Conservation (phyloP, 176 grass and related monocot genomes). For the Carex parvula region DNA sequence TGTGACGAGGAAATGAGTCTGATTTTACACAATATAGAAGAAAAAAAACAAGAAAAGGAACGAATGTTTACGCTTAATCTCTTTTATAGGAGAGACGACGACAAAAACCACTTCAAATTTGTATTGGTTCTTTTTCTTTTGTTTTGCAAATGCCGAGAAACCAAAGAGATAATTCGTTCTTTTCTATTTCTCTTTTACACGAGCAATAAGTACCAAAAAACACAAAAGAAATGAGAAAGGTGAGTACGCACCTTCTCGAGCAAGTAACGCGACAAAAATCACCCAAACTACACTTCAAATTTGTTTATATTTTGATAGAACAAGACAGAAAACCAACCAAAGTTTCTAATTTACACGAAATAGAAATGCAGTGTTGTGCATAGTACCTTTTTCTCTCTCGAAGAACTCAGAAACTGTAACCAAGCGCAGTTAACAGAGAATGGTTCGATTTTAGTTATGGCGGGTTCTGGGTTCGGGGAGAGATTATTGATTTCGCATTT, state of each 20-base stretch:
- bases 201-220: not conserved
- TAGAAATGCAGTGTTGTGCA: not conserved
- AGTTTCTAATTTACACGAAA: not conserved
- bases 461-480: not conserved
- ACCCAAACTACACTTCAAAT: not conserved
- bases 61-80: not conserved
- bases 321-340: slow-evolving; percentile 2
- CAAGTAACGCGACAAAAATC: not conserved
- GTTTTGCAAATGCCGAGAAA: not conserved
- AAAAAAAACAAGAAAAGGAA: not conserved
- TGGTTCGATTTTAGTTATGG: not conserved
- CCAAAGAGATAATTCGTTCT: not conserved
- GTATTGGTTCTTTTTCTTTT: not conserved
- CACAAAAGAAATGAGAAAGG: not conserved
- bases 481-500: not conserved
- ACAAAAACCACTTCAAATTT: not conserved
- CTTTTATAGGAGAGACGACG: not conserved
- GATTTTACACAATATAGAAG: not conserved
- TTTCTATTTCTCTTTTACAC: not conserved
- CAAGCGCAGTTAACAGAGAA: not conserved
- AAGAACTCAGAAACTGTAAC: not conserved
- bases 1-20: not conserved
- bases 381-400: not conserved
- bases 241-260: not conserved
- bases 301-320: not conserved